Evolutionary conservation across 2,329 filamentous ascomycete species (phyloP), one percentile per base, ranked within the genome.

Genomic region (Fusarium devonianum): DNA sequence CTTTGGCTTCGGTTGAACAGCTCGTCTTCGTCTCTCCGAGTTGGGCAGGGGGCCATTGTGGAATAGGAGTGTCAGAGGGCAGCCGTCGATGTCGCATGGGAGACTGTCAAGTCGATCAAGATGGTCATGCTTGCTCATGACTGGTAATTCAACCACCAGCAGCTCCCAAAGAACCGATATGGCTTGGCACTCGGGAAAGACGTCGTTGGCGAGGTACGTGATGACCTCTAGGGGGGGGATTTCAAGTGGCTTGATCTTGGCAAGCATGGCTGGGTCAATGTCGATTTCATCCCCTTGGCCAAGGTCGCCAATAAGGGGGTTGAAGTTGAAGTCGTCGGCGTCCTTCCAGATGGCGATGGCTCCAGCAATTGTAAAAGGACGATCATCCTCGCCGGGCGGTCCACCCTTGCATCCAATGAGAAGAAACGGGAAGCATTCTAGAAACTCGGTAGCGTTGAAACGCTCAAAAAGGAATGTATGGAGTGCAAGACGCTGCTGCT

Each of bases 31-130:
- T n/a, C n/a, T n/a, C n/a, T n/a, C n/a, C n/a, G n/a, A n/a, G n/a
- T n/a, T n/a, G n/a, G n/a, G n/a, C n/a, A n/a, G n/a, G n/a, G 36
- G 23, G 22, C 36, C 36, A 11, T 30, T 40, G 4, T 40, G n/a
- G 7, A 14, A 40, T 12, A n/a, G 5, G 17, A 40, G 7, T 5
- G n/a, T 21, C n/a, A 41, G 7, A 7, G 38, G 38, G 13, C 16
- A 21, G 28, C 28, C 19, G 9, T 17, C 10, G 18, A 41, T 17
- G 21, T n/a, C 18, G 13, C 7, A 11, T 14, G 38, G 38, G 3
- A 41, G 21, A 23, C n/a, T 18, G 3, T 16, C 8, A 14, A 41
- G 26, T 12, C 29, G 38, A 3, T 13, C 3, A 16, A 16, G n/a
- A 17, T 32, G n/a, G 10, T 33, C 8, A 5, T 25, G 10, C 4